phyloP scores from a whole-genome alignment of 1,284 basidiomycete species.

The Prillingera fragicola region DNA sequence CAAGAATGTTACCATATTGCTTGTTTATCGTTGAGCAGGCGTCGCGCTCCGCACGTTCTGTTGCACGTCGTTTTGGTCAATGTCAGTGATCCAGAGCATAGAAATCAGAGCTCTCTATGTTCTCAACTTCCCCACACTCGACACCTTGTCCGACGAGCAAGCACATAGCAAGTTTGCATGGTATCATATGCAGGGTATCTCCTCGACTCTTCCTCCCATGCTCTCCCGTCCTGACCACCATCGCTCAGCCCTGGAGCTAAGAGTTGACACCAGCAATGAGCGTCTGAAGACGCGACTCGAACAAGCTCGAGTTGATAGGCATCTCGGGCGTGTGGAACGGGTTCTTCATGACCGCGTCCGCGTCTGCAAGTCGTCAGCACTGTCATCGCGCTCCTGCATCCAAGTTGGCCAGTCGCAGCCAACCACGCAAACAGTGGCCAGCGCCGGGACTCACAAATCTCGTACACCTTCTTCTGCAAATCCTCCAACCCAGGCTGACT shows the following conservation, averaged over 20 bases:
- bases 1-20: too few species aligned
- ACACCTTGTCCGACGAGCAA: too few species aligned
- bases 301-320: constrained; percentile 88
- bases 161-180: constrained; percentile 4
- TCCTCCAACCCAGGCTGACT: constrained; percentile 58
- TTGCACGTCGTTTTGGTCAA: too few species aligned
- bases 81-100: too few species aligned
- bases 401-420: too few species aligned
- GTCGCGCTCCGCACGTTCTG: too few species aligned
- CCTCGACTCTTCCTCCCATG: neutral
- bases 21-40: too few species aligned
- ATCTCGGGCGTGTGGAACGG: constrained; percentile 98
- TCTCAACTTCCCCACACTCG: too few species aligned
- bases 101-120: too few species aligned
- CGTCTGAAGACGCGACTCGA: constrained; percentile 60
- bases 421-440: too few species aligned
- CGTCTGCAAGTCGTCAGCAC: constrained; percentile 31
- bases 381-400: too few species aligned
- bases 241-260: neutral
- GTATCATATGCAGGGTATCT: constrained; percentile 14
- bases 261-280: constrained; percentile 39
- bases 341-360: constrained; percentile 97
- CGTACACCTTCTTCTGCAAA: constrained; percentile 75
- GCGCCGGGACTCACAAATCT: constrained; percentile 68
- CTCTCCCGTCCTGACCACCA: neutral